A percentile compares a stretch with the other conserved stretches of the same genome.
Conservation (phyloP, 768 basidiomycete genomes). For the Lentinus tigrinus region DNA sequence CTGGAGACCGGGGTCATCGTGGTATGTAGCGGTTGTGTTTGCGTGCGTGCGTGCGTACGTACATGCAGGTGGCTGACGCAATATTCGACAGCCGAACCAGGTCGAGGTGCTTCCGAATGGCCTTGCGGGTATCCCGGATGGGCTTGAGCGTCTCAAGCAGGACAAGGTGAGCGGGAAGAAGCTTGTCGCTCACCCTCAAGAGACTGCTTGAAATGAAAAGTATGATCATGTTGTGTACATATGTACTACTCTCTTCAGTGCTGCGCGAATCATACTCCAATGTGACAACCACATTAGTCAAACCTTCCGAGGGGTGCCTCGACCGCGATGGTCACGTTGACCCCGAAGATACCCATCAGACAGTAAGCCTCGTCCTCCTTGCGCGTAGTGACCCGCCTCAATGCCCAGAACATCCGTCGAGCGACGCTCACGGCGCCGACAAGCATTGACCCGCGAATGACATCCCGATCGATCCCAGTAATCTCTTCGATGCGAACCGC, state of each 20-base stretch:
- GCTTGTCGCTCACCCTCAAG: slow-evolving; percentile 24
- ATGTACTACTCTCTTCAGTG: no score
- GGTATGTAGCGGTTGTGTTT: slow-evolving; percentile 6
- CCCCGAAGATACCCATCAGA: background rate
- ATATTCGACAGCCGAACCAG: slow-evolving; percentile 12
- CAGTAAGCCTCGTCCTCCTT: slow-evolving; percentile 13
- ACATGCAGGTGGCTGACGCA: background rate
- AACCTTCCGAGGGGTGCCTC: no score
- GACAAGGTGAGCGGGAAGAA: slow-evolving; percentile 25
- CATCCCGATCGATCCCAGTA: background rate
- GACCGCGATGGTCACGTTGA: no score
- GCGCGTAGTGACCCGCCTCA: background rate
- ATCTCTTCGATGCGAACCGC: background rate
- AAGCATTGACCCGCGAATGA: background rate
- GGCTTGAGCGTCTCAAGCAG: slow-evolving; percentile 17
- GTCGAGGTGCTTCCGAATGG: slow-evolving; percentile 24
- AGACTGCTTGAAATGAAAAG: slow-evolving; percentile 17
- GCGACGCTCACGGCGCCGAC: background rate
- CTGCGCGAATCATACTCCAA: no score
- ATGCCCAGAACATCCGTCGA: background rate
- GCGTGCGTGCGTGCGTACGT: background rate
- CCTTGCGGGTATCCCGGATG: slow-evolving; percentile 19
- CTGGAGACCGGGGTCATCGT: slow-evolving; percentile 17
- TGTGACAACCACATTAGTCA: no score
- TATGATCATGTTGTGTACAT: no score